Percentiles rank a stretch among this genome's conserved stretches.
Evolutionary conservation across 306 rosid genomes (phyloP).

Genomic region (Dryas alaskensis): DNA sequence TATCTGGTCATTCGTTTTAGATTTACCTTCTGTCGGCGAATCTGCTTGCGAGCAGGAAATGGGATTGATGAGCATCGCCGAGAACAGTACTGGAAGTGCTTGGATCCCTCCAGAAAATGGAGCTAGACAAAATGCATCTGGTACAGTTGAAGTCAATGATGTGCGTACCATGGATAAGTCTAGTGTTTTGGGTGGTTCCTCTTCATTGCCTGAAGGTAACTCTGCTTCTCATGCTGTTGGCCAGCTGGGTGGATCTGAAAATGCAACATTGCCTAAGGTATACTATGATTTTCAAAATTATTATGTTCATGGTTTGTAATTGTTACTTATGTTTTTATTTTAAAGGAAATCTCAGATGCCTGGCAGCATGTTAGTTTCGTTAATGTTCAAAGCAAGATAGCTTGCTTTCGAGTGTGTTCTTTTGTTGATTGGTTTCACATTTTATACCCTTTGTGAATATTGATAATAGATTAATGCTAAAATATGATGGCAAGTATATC

Average conservation of each 20-base stretch:
- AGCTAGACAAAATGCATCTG: conserved; percentile 34
- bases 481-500: too few species aligned
- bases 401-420: neutral
- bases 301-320: neutral
- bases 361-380: neutral
- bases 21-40: conserved; percentile 58
- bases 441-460: too few species aligned
- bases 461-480: too few species aligned
- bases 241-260: conserved; percentile 43
- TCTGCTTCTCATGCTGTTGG: conserved; percentile 38
- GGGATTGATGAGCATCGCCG: conserved; percentile 84
- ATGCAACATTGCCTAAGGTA: conserved; percentile 71
- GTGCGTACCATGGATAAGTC: conserved; percentile 35
- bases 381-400: neutral
- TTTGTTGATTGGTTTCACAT: neutral
- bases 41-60: conserved; percentile 82
- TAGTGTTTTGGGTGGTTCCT: conserved; percentile 41
- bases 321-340: neutral
- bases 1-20: conserved; percentile 80
- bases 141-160: conserved; percentile 41
- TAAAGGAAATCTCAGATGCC: neutral
- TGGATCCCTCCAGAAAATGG: conserved; percentile 42
- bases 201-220: conserved; percentile 48
- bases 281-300: conserved; percentile 10
- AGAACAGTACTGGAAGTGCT: conserved; percentile 44